Conservation (phyloP, 129 eudicot species). For the Kitagawia praeruptora region DNA sequence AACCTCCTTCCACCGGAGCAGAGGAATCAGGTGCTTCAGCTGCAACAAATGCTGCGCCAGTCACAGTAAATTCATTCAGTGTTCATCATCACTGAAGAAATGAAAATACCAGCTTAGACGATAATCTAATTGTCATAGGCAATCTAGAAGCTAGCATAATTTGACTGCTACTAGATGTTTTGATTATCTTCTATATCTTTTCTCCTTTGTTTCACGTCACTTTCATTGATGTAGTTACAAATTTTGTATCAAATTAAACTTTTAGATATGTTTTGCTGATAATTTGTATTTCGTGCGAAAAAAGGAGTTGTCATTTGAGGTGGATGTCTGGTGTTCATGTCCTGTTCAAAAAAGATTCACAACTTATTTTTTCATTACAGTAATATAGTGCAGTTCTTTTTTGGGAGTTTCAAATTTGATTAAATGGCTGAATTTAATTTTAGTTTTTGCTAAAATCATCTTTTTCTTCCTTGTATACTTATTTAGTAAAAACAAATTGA, state of each 20-base stretch:
- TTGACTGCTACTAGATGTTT: not conserved
- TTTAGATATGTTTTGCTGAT: not conserved
- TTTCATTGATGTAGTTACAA: not conserved
- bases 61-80: not conserved
- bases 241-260: not conserved
- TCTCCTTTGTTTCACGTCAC: not conserved
- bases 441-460: too few relatives aligned
- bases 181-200: not conserved
- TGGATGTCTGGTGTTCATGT: not conserved
- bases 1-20: slow-evolving; percentile 72
- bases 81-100: not conserved
- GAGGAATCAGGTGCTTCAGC: slow-evolving; percentile 79
- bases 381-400: too few relatives aligned
- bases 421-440: too few relatives aligned
- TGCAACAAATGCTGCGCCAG: slow-evolving; percentile 81
- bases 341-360: not conserved
- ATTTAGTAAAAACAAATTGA: too few relatives aligned
- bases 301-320: not conserved
- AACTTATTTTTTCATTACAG: too few relatives aligned
- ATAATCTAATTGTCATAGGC: not conserved
- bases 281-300: not conserved
- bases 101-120: not conserved
- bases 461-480: too few relatives aligned
- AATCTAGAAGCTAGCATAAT: not conserved
- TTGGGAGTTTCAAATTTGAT: too few relatives aligned